Percentiles rank a stretch among this genome's conserved stretches.
These are phyloP conservation scores for Nicotiana attenuata DNA, from an alignment of 257 asterid genomes.

Conservation along the genomic window DNA sequence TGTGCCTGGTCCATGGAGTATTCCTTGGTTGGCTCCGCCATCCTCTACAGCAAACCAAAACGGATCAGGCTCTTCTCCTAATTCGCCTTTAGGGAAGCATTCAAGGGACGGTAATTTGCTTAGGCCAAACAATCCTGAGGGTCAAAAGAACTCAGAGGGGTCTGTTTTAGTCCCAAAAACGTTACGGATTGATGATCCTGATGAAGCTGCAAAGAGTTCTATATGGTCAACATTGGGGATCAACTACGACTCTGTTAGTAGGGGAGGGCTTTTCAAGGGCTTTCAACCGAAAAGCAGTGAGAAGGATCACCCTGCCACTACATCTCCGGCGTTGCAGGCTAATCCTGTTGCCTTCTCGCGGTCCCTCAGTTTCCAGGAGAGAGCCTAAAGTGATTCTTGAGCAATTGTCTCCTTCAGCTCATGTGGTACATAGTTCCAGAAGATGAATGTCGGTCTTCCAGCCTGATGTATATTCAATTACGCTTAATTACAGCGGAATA, in stretches of 20 bases:
- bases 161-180: slow-evolving; percentile 62
- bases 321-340: slow-evolving; percentile 43
- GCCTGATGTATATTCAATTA: not conserved
- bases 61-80: slow-evolving; percentile 19
- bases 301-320: slow-evolving; percentile 21
- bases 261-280: slow-evolving; percentile 60
- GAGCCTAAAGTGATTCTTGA: slow-evolving; percentile 13
- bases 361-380: slow-evolving; percentile 62
- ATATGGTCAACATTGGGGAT: slow-evolving; percentile 86
- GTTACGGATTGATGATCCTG: slow-evolving; percentile 76
- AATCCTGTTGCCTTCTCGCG: slow-evolving; percentile 87
- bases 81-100: slow-evolving; percentile 67
- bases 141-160: slow-evolving; percentile 23
- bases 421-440: not conserved
- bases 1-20: slow-evolving; percentile 51
- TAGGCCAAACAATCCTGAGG: slow-evolving; percentile 23
- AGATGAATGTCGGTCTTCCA: not conserved
- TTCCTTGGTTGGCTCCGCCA: slow-evolving; percentile 48
- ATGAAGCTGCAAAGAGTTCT: slow-evolving; percentile 83
- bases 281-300: slow-evolving; percentile 44
- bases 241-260: slow-evolving; percentile 35
- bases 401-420: not conserved
- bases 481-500: not conserved
- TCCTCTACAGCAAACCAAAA: slow-evolving; percentile 30
- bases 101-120: slow-evolving; percentile 57